These are phyloP conservation scores for Tremella fuciformis DNA, from an alignment of 768 basidiomycete genomes.

Conservation along the genomic window DNA sequence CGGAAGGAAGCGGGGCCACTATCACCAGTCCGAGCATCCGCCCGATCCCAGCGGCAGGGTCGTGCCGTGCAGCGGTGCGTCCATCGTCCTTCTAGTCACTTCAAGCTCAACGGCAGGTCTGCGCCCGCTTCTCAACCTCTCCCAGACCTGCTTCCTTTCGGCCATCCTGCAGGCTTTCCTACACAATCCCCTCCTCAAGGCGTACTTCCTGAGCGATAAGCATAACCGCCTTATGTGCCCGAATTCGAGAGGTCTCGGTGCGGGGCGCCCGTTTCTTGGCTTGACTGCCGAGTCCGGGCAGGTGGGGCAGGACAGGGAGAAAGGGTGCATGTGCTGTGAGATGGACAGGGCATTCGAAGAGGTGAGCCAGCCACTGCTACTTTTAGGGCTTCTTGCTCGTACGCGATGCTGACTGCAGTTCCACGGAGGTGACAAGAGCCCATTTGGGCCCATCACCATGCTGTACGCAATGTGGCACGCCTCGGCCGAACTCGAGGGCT, in stretches of 20 bases:
- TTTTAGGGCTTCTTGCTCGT: constrained; percentile 3
- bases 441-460: constrained; percentile 79
- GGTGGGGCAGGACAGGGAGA: constrained; percentile 29
- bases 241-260: constrained; percentile 23
- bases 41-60: constrained; percentile 6
- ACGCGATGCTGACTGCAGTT: constrained; percentile 47
- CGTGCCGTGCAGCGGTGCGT: constrained; percentile 69
- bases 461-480: constrained; percentile 76
- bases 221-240: constrained; percentile 62
- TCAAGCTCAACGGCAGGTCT: constrained; percentile 57
- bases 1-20: constrained; percentile 53
- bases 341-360: constrained; percentile 67
- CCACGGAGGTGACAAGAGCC: constrained; percentile 57
- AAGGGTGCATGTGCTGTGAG: constrained; percentile 78
- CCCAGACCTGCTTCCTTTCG: constrained; percentile 91
- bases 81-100: neutral
- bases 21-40: neutral
- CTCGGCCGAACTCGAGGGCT: constrained; percentile 77
- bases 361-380: constrained; percentile 30
- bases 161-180: constrained; percentile 84
- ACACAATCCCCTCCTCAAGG: constrained; percentile 82
- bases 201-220: constrained; percentile 85
- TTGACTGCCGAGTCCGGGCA: constrained; percentile 50
- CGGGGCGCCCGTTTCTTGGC: constrained; percentile 50
- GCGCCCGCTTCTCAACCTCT: constrained; percentile 81